These are phyloP conservation scores for Trypethelium eluteriae DNA, from an alignment of 495 filamentous ascomycete genomes.

Conservation along the genomic window DNA sequence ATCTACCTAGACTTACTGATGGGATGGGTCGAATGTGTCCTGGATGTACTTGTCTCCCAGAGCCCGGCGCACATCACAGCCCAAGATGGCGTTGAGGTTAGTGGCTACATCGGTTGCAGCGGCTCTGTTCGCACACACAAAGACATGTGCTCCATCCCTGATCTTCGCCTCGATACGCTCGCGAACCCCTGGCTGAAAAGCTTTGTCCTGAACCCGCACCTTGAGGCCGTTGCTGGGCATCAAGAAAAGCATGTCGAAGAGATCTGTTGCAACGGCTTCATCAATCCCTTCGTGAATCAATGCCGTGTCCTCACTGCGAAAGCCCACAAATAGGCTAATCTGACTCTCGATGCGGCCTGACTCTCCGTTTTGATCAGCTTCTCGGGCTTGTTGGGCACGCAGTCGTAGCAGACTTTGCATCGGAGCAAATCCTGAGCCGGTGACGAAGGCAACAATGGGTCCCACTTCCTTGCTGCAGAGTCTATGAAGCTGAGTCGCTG, in stretches of 20 bases:
- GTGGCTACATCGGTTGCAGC: conserved; percentile 14
- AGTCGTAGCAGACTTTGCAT: conserved; percentile 23
- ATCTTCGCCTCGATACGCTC: conserved; percentile 15
- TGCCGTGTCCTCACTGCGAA: conserved; percentile 7
- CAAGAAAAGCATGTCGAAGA: conserved; percentile 10
- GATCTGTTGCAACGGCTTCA: conserved; percentile 11
- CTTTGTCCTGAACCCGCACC: conserved; percentile 18
- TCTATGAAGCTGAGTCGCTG: conserved; percentile 10
- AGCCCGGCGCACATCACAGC: conserved; percentile 13
- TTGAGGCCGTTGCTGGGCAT: conserved; percentile 21
- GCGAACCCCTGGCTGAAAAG: conserved; percentile 12
- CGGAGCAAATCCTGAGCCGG: conserved; percentile 30
- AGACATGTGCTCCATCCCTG: conserved; percentile 14
- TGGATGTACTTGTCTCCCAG: conserved; percentile 25
- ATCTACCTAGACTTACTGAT: not conserved
- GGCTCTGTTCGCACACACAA: conserved; percentile 18
- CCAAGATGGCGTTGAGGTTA: conserved; percentile 19
- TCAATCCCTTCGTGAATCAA: conserved; percentile 11
- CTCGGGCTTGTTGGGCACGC: not conserved
- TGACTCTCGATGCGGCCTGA: not conserved
- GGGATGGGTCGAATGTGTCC: conserved; percentile 4
- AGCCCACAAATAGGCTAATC: conserved; percentile 18
- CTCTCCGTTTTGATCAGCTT: conserved; percentile 15
- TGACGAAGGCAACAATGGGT: conserved; percentile 26
- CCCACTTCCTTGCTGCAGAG: conserved; percentile 8